phyloP scores from a whole-genome alignment of 768 basidiomycete species.

The Collybia sp. region DNA sequence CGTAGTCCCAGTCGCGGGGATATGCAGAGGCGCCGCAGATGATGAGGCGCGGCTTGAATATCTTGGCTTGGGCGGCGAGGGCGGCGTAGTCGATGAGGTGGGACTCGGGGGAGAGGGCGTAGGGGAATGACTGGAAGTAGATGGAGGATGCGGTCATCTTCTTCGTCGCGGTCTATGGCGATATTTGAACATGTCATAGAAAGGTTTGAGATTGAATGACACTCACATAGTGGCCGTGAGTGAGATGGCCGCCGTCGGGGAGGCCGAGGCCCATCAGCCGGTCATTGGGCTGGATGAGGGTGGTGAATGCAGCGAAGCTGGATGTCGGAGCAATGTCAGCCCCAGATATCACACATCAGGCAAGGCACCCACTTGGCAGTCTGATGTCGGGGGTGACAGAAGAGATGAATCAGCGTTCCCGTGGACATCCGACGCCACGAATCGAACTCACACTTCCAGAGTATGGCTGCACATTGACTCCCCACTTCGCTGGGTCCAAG shows the following conservation, averaged over 20 bases:
- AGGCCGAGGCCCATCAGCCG: conserved; percentile 98
- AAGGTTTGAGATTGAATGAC: not conserved
- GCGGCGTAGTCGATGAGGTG: conserved; percentile 87
- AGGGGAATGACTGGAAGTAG: conserved; percentile 99
- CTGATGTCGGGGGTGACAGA: conserved; percentile 24
- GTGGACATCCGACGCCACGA: conserved; percentile 10
- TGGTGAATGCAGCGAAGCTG: conserved; percentile 96
- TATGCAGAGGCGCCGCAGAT: conserved; percentile 99
- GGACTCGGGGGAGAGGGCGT: conserved; percentile 74
- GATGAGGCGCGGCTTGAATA: conserved; percentile 94
- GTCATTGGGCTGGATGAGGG: conserved; percentile 94
- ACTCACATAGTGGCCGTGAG: conserved; percentile 93
- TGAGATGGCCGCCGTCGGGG: conserved; percentile 95
- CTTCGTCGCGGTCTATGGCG: conserved; percentile 86
- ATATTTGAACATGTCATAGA: conserved; percentile 7
- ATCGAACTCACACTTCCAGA: conserved; percentile 72
- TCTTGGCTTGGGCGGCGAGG: conserved; percentile 80
- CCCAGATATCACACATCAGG: not conserved
- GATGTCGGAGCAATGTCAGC: conserved; percentile 11
- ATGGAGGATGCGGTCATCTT: conserved; percentile 99
- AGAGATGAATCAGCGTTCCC: conserved; percentile 1
- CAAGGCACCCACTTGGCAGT: conserved; percentile 74
- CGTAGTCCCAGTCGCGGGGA: conserved; percentile 98
- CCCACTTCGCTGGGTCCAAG: conserved; percentile 91
- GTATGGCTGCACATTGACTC: conserved; percentile 99